Base-by-base conservation (phyloP, 768 basidiomycete genomes). In the Nidularia pulvinata region DNA sequence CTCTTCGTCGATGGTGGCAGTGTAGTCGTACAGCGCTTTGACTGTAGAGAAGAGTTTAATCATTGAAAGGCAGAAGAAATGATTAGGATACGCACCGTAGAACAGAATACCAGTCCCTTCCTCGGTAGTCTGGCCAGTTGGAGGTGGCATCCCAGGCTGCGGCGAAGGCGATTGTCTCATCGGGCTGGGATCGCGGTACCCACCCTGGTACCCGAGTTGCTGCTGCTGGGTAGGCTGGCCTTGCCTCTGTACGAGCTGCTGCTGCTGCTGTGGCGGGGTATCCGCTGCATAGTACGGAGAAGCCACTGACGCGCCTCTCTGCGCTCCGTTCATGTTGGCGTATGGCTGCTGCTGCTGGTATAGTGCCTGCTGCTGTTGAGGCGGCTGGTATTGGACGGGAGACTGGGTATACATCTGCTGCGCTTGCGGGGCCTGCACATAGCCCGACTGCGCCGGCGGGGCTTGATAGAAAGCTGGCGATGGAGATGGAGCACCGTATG, bases 21-120 rank as follows among this genome's bases (percentile, higher is more conserved):
- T 70, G 61, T 95, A 95, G 68, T 94, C 90, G 65, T 92, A 96
- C 57, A 95, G 72, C 37, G 94, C 94, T 77, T 93, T 91, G 55
- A 95, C 93, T 93, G 56, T 48, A 42, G 72, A 57, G 37, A 30
- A 52, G 14, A 7, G 53, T 14, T 53, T 16, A 16, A 46, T 45
- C 34, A 34, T 48, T 54, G 33, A 46, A 52, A 39, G 48, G 33
- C 33, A 46, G 36, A 42, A 14, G 36, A 39, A 9, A 34, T n/a
- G 49, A 33, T 37, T 36, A 36, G 32, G 16, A 34, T 36, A 77
- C 89, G 59, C 57, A 93, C 94, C 93, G 61, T 93, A 95, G 74
- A 97, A 96, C 62, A 95, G 63, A 33, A 98, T 89, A 1, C 84
- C 83, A 37, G 81, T 77, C 0, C 95, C 95, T 42, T 89, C 88